phyloP scores from a whole-genome alignment of 1,284 basidiomycete genomes.

The Rhodofomes roseus region DNA sequence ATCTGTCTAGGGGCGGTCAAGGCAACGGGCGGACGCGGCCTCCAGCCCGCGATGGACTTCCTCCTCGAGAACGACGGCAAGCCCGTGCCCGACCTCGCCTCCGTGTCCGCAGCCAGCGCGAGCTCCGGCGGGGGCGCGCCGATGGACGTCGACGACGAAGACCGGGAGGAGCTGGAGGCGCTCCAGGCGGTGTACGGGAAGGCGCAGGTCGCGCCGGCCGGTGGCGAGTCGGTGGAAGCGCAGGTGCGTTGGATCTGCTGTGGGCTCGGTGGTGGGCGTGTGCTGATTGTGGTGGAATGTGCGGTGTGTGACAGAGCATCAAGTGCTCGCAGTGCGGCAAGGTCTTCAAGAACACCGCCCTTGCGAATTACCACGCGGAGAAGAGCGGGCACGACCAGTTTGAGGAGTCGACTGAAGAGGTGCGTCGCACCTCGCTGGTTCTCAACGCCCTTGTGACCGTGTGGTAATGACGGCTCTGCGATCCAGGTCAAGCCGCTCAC shows the following conservation, averaged over 20 bases:
- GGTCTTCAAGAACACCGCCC: constrained; percentile 81
- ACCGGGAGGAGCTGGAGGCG: constrained; percentile 59
- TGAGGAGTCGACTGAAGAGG: constrained; percentile 94
- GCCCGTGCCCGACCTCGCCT: constrained; percentile 61
- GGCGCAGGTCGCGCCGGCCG: constrained; percentile 26
- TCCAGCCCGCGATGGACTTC: constrained; percentile 89
- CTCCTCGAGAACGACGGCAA: constrained; percentile 76
- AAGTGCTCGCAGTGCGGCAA: constrained; percentile 83
- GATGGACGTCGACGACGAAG: constrained; percentile 65
- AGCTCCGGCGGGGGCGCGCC: constrained; percentile 29
- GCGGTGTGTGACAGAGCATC: constrained; percentile 52
- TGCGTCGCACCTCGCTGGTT: constrained; percentile 27
- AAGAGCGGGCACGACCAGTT: constrained; percentile 94
- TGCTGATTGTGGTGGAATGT: background rate
- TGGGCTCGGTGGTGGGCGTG: background rate
- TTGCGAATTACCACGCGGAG: constrained; percentile 94
- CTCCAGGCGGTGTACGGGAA: constrained; percentile 47
- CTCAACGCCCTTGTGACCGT: background rate
- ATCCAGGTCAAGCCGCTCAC: constrained; percentile 85
- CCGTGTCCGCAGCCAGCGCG: constrained; percentile 23
- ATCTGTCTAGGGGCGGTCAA: constrained; percentile 89
- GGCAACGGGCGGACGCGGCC: constrained; percentile 73
- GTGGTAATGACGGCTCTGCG: background rate
- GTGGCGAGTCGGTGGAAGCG: constrained; percentile 41
- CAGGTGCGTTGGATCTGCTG: constrained; percentile 39